Conservation (phyloP, 1,139 yeast genomes). For the Meyerozyma guilliermondii region DNA sequence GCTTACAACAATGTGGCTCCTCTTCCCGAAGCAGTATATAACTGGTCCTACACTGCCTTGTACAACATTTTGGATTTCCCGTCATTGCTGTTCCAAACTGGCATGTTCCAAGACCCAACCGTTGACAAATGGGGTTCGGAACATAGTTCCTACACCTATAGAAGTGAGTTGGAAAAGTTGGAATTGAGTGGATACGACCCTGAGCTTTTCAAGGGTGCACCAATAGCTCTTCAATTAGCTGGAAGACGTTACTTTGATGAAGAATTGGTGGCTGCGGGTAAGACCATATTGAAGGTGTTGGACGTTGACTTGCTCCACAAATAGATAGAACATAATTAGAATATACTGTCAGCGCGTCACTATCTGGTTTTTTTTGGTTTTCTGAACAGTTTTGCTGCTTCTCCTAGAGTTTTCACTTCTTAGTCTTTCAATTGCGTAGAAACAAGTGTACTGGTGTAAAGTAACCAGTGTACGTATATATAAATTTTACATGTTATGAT, state of each 20-base stretch:
- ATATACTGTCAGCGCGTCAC: no score
- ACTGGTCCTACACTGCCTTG: slow-evolving; percentile 74
- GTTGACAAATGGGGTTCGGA: slow-evolving; percentile 37
- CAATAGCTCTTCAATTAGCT: slow-evolving; percentile 12
- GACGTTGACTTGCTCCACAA: slow-evolving; percentile 10
- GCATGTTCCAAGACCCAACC: slow-evolving; percentile 50
- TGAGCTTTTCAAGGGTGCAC: slow-evolving; percentile 11
- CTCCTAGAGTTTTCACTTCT: no score
- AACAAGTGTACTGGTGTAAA: no score
- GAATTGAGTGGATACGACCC: slow-evolving; percentile 11
- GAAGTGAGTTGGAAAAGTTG: slow-evolving; percentile 11
- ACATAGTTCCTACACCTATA: slow-evolving; percentile 20
- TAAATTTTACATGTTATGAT: no score
- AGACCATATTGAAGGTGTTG: slow-evolving; percentile 11
- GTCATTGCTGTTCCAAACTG: slow-evolving; percentile 56
- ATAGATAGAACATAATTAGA: background rate
- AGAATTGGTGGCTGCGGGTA: slow-evolving; percentile 18
- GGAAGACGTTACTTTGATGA: slow-evolving; percentile 14
- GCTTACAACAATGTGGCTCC: slow-evolving; percentile 72
- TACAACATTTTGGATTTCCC: slow-evolving; percentile 65
- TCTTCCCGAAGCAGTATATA: slow-evolving; percentile 54
- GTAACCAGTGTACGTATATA: no score
- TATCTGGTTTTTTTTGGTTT: no score
- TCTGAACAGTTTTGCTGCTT: no score
- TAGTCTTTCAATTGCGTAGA: no score